A percentile compares a stretch with the other conserved stretches of the same genome.
Evolutionary conservation across 129 eudicot genomes (phyloP).

Genomic region (Helichrysum umbraculigerum): DNA sequence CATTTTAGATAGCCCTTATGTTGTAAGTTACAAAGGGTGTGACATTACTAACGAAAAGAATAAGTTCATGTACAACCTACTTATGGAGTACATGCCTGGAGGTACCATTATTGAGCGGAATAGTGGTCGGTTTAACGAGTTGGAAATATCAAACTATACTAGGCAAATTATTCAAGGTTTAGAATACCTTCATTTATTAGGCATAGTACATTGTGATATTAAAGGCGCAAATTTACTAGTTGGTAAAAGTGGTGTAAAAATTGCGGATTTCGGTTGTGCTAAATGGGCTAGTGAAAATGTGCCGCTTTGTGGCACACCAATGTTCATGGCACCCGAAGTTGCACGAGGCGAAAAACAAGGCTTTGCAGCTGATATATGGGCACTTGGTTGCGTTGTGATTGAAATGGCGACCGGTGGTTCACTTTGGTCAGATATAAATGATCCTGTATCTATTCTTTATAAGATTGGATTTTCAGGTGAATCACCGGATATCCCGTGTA

Average conservation of each 20-base stretch:
- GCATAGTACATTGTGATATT: constrained; percentile 79
- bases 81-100: constrained; percentile 59
- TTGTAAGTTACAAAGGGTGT: constrained; percentile 61
- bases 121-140: constrained; percentile 37
- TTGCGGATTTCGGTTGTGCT: constrained; percentile 85
- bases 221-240: constrained; percentile 62
- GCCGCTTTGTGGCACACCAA: constrained; percentile 64
- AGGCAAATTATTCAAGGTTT: constrained; percentile 55
- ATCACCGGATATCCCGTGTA: constrained; percentile 49
- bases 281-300: constrained; percentile 36
- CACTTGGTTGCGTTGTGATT: constrained; percentile 71
- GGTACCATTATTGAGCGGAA: constrained; percentile 47
- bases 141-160: constrained; percentile 48
- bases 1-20: constrained; percentile 42
- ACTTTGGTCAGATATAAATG: constrained; percentile 47
- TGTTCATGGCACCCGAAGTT: constrained; percentile 89
- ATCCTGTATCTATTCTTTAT: constrained; percentile 46
- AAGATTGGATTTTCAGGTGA: constrained; percentile 63
- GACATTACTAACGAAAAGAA: constrained; percentile 51
- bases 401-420: constrained; percentile 67
- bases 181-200: constrained; percentile 63
- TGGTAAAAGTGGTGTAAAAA: constrained; percentile 43
- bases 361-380: constrained; percentile 71
- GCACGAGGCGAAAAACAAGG: constrained; percentile 77
- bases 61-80: constrained; percentile 50